A percentile compares a stretch with the other conserved stretches of the same genome.
These are phyloP conservation scores for Pichia sp. DNA, from an alignment of 1,139 yeast species.

Conservation along the genomic window DNA sequence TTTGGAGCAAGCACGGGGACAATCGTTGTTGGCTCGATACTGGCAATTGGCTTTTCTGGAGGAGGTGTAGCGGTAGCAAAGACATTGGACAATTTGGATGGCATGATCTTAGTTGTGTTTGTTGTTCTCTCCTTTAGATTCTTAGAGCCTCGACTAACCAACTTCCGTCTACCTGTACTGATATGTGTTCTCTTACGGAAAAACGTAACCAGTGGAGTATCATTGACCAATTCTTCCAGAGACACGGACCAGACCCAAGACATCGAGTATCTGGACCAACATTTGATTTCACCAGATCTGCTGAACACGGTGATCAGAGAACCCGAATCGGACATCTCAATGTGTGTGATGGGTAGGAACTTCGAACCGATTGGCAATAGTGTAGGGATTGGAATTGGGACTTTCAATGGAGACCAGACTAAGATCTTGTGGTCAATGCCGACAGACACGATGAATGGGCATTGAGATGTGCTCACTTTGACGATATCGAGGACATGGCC, in stretches of 20 bases:
- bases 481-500: constrained; percentile 67
- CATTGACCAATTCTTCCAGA: constrained; percentile 31
- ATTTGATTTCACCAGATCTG: constrained; percentile 48
- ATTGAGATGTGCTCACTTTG: constrained; percentile 53
- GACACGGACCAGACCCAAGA: constrained; percentile 53
- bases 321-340: constrained; percentile 61
- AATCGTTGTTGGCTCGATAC: too few relatives aligned
- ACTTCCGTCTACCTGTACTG: constrained; percentile 13
- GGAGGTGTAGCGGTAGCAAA: neutral
- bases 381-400: constrained; percentile 46
- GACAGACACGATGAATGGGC: constrained; percentile 63
- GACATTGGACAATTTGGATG: neutral
- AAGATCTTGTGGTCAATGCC: constrained; percentile 71
- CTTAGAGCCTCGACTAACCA: constrained; percentile 14
- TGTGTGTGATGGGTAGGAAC: constrained; percentile 68
- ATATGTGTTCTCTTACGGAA: constrained; percentile 43
- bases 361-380: constrained; percentile 42
- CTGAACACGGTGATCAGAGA: constrained; percentile 58
- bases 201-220: constrained; percentile 52
- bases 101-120: too few relatives aligned
- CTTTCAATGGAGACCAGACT: constrained; percentile 70
- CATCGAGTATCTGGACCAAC: constrained; percentile 56
- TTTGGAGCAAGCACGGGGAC: too few relatives aligned
- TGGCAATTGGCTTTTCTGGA: too few relatives aligned
- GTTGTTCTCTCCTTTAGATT: neutral